phyloP scores from a whole-genome alignment of 208 protist species.

The Acanthamoeba polyphaga region DNA sequence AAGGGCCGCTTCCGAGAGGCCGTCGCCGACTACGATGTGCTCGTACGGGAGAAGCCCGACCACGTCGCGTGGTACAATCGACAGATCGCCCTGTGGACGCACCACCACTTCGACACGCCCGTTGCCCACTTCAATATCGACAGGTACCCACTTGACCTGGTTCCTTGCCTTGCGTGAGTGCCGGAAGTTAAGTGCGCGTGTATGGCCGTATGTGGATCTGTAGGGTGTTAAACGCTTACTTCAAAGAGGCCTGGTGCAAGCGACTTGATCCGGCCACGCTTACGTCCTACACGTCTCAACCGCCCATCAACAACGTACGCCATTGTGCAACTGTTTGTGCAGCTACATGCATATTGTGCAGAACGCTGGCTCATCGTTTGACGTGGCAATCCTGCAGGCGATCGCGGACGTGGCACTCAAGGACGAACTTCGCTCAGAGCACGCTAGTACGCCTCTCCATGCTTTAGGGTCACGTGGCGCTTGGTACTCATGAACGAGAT shows the following conservation, averaged over 20 bases:
- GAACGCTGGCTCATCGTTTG: too few relatives aligned
- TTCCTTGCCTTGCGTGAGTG: background rate
- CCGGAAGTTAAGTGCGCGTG: constrained; percentile 10
- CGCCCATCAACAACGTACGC: constrained; percentile 20
- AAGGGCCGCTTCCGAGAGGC: constrained; percentile 75
- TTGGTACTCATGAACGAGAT: too few relatives aligned
- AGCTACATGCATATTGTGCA: too few relatives aligned
- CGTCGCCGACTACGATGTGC: constrained; percentile 77
- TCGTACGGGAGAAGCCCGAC: constrained; percentile 78
- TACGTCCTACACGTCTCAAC: constrained; percentile 31
- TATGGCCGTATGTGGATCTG: background rate
- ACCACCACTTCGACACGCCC: constrained; percentile 65
- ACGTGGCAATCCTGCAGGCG: background rate
- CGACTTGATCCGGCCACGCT: constrained; percentile 75
- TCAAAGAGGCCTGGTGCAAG: constrained; percentile 88
- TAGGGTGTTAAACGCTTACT: constrained; percentile 76
- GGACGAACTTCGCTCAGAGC: background rate
- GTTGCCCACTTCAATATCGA: constrained; percentile 65
- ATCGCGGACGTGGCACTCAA: constrained; percentile 51
- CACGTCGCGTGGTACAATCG: constrained; percentile 86
- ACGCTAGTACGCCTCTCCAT: background rate
- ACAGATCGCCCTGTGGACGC: constrained; percentile 74
- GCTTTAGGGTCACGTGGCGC: too few relatives aligned
- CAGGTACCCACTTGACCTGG: constrained; percentile 1
- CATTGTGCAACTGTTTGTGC: too few relatives aligned